These are phyloP conservation scores for Calonectria leucothoes DNA, from an alignment of 2,329 filamentous ascomycete genomes.

Conservation along the genomic window DNA sequence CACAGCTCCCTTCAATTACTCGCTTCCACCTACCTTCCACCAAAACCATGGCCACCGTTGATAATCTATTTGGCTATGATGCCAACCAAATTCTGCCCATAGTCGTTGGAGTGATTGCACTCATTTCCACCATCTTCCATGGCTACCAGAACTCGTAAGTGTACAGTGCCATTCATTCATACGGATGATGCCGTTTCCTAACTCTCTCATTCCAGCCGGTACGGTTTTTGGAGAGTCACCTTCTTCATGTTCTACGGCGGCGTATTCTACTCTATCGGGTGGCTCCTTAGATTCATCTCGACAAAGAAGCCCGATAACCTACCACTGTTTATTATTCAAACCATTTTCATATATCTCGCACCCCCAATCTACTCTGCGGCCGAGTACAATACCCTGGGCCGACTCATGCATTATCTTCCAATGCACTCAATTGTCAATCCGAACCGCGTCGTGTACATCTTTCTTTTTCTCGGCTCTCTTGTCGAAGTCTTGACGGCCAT, in stretches of 20 bases:
- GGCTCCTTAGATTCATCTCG: slow-evolving; percentile 34
- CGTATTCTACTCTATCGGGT: slow-evolving; percentile 36
- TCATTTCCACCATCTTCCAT: slow-evolving; percentile 30
- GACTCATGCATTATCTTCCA: slow-evolving; percentile 41
- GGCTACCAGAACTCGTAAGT: slow-evolving; percentile 33
- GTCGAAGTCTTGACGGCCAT: slow-evolving; percentile 38
- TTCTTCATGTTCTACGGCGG: slow-evolving; percentile 43
- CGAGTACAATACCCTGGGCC: slow-evolving; percentile 41
- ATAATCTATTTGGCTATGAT: slow-evolving; percentile 40
- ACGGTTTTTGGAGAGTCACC: slow-evolving; percentile 40
- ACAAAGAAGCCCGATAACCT: slow-evolving; percentile 35
- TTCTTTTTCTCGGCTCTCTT: slow-evolving; percentile 37
- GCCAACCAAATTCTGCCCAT: slow-evolving; percentile 39
- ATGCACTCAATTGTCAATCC: slow-evolving; percentile 42
- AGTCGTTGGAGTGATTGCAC: slow-evolving; percentile 32
- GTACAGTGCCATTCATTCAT: neutral
- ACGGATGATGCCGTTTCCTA: neutral
- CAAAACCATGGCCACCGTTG: slow-evolving; percentile 21
- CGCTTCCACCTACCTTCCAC: neutral
- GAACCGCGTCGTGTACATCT: slow-evolving; percentile 42
- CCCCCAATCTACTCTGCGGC: slow-evolving; percentile 40
- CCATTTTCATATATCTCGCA: slow-evolving; percentile 38
- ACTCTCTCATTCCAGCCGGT: slow-evolving; percentile 18
- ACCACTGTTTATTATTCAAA: slow-evolving; percentile 39
- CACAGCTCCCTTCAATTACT: neutral